A percentile compares a stretch with the other conserved stretches of the same genome.
Conservation (phyloP, 306 rosid genomes). For the Delonix regia region DNA sequence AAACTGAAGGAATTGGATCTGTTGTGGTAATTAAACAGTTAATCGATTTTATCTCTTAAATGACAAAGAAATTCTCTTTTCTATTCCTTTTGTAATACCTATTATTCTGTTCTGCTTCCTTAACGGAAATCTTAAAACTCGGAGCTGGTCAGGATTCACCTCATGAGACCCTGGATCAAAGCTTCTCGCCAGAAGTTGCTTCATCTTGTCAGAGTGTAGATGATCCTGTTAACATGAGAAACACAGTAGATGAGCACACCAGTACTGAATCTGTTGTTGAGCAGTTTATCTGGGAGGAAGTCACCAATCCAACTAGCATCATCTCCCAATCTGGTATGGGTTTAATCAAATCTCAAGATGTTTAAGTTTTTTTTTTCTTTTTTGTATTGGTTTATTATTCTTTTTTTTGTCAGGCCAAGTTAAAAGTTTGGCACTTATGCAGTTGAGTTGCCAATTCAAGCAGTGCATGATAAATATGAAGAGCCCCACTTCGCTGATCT, state of each 20-base stretch:
- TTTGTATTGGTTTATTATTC: not conserved
- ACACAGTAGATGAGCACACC: slow-evolving; percentile 39
- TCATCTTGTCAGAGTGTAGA: slow-evolving; percentile 38
- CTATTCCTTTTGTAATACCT: not conserved
- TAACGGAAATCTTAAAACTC: slow-evolving; percentile 30
- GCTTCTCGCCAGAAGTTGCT: slow-evolving; percentile 41
- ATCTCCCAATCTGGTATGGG: slow-evolving; percentile 46
- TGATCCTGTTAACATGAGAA: slow-evolving; percentile 32
- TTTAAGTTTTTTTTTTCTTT: not conserved
- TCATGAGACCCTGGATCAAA: slow-evolving; percentile 41
- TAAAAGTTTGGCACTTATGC: slow-evolving; percentile 34
- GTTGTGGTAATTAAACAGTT: slow-evolving; percentile 48
- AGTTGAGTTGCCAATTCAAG: slow-evolving; percentile 46
- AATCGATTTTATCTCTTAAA: slow-evolving; percentile 6
- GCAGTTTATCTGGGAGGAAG: slow-evolving; percentile 38
- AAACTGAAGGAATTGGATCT: slow-evolving; percentile 39
- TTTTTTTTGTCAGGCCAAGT: slow-evolving; percentile 29
- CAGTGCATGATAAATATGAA: slow-evolving; percentile 24
- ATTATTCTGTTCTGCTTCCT: not conserved
- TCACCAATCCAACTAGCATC: slow-evolving; percentile 32
- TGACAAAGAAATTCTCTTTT: not conserved
- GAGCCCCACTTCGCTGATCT: slow-evolving; percentile 39
- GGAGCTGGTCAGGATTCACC: slow-evolving; percentile 44
- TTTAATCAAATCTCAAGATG: not conserved
- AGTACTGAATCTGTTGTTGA: slow-evolving; percentile 40